These are phyloP conservation scores for Colletotrichum spaethianum DNA, from an alignment of 2,329 filamentous ascomycete genomes.

Conservation along the genomic window DNA sequence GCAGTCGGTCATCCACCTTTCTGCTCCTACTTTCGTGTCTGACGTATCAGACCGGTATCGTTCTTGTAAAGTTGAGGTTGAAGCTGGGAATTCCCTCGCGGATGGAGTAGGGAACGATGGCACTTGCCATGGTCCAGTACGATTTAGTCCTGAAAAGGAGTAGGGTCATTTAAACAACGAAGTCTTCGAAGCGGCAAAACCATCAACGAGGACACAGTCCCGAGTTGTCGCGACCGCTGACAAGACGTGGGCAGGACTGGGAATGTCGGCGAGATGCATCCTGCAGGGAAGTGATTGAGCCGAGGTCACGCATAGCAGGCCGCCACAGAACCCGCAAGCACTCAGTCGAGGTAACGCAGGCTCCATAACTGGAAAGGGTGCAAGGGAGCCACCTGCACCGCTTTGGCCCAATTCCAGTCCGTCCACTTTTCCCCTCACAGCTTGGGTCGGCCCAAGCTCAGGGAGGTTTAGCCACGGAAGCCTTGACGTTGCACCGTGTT, in stretches of 20 bases:
- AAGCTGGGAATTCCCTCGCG: neutral
- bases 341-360: constrained; percentile 11
- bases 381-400: constrained; percentile 5
- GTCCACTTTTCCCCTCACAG: neutral
- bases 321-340: constrained; percentile 4
- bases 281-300: neutral
- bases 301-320: constrained; percentile 14
- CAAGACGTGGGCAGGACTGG: neutral
- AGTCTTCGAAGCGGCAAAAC: neutral
- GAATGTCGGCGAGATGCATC: constrained; percentile 5
- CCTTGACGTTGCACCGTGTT: constrained; percentile 11
- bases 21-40: neutral
- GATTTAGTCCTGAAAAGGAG: neutral
- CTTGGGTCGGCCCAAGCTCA: constrained; percentile 10
- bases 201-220: neutral
- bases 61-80: neutral
- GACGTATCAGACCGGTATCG: neutral
- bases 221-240: neutral
- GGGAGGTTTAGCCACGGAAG: neutral
- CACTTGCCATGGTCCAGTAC: neutral
- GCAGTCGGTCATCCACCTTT: neutral
- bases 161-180: neutral
- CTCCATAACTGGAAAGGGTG: constrained; percentile 14
- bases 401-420: constrained; percentile 11
- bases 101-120: neutral